A percentile compares a stretch with the other conserved stretches of the same genome.
These are phyloP conservation scores for Colletotrichum sp. DNA, from an alignment of 2,329 filamentous ascomycete species.

Conservation along the genomic window DNA sequence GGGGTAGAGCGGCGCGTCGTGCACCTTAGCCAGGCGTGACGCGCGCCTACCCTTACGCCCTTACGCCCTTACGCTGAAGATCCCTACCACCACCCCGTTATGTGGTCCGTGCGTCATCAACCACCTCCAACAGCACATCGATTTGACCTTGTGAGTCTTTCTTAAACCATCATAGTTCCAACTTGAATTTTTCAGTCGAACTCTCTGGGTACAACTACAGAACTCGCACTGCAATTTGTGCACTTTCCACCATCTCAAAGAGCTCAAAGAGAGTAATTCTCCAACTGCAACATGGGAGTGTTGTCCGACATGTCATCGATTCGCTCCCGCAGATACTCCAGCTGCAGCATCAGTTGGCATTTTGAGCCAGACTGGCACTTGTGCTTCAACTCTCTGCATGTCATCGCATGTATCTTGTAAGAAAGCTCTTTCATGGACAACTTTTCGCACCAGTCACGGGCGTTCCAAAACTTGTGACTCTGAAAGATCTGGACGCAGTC, in stretches of 20 bases:
- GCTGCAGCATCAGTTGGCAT: neutral
- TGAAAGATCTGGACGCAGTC: too few relatives aligned
- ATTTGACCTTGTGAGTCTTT: neutral
- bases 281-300: neutral
- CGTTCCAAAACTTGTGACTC: too few relatives aligned
- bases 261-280: neutral
- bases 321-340: neutral
- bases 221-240: neutral
- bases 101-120: neutral
- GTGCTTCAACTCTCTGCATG: too few relatives aligned
- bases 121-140: too few relatives aligned
- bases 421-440: too few relatives aligned
- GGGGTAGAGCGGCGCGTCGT: slow-evolving; percentile 3
- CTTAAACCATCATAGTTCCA: neutral
- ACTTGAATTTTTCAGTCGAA: neutral
- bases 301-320: neutral
- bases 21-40: neutral
- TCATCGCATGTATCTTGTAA: too few relatives aligned
- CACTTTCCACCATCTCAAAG: neutral
- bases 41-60: neutral
- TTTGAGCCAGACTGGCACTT: too few relatives aligned
- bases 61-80: neutral
- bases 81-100: neutral
- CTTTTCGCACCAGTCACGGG: too few relatives aligned
- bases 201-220: neutral